These are phyloP conservation scores for Funneliformis caledonium DNA, from an alignment of 371 early-diverging fungal species.

Conservation along the genomic window DNA sequence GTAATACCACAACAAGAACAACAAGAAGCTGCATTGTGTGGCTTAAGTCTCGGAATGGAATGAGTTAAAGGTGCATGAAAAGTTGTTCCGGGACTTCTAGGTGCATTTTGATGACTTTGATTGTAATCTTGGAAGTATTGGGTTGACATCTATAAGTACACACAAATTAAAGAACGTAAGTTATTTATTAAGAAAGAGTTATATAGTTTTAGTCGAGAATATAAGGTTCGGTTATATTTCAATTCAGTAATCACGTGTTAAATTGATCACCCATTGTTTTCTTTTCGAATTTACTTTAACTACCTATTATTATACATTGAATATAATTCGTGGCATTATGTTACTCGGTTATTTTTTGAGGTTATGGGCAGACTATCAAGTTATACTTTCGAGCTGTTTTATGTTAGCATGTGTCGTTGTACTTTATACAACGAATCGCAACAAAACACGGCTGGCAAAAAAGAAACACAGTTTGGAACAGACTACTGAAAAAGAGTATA, in stretches of 20 bases:
- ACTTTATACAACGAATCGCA: background rate
- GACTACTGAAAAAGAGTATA: conserved; percentile 29
- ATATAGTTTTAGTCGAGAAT: too few species aligned
- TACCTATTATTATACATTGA: too few species aligned
- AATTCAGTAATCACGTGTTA: too few species aligned
- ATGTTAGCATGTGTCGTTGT: background rate
- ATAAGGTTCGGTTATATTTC: too few species aligned
- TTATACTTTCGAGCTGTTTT: background rate
- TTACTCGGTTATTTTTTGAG: background rate
- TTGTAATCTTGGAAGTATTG: too few species aligned
- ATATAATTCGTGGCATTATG: too few species aligned
- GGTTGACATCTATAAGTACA: too few species aligned
- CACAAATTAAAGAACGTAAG: too few species aligned
- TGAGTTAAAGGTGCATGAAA: conserved; percentile 42
- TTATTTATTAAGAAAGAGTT: too few species aligned
- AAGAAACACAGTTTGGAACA: background rate
- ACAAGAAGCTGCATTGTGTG: conserved; percentile 43
- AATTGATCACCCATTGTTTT: too few species aligned
- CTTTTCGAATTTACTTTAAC: too few species aligned
- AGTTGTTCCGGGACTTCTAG: conserved; percentile 31
- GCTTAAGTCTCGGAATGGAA: conserved; percentile 51
- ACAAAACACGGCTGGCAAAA: background rate
- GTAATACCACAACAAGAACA: conserved; percentile 50
- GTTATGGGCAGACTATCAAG: background rate
- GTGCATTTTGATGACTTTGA: too few species aligned